A percentile compares a stretch with the other conserved stretches of the same genome.
Conservation (phyloP, 495 filamentous ascomycete species). For the Aspergillus bridgeri region DNA sequence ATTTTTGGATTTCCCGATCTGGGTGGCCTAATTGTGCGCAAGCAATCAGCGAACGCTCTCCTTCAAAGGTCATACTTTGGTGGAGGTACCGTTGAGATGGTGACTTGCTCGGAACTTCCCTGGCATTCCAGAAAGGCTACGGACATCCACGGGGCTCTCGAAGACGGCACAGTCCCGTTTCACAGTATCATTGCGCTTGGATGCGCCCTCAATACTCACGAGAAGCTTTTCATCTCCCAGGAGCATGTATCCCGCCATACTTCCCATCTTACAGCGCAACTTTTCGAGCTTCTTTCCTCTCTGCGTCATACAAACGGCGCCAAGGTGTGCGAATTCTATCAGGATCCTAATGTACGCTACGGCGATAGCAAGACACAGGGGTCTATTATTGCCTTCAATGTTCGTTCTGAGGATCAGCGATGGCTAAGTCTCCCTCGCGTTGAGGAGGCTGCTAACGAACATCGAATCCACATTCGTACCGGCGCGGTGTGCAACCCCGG, state of each 20-base stretch:
- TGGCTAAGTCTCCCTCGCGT: conserved; percentile 58
- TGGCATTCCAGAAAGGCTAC: conserved; percentile 63
- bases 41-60: conserved; percentile 58
- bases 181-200: conserved; percentile 72
- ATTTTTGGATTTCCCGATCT: conserved; percentile 80
- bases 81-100: conserved; percentile 72
- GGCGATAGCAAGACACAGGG: conserved; percentile 29
- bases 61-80: conserved; percentile 68
- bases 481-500: conserved; percentile 65
- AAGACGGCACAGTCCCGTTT: conserved; percentile 78
- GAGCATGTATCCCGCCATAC: conserved; percentile 61
- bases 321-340: conserved; percentile 59
- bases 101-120: conserved; percentile 50
- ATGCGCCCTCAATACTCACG: conserved; percentile 64
- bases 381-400: conserved; percentile 68
- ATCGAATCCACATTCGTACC: conserved; percentile 64
- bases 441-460: conserved; percentile 58
- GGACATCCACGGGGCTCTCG: conserved; percentile 61
- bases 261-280: conserved; percentile 45
- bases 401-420: conserved; percentile 50
- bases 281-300: conserved; percentile 49
- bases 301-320: conserved; percentile 59
- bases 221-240: conserved; percentile 59
- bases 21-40: conserved; percentile 66
- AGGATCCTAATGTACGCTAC: conserved; percentile 46